These are phyloP conservation scores for Aspergillus incahuasiensis DNA, from an alignment of 495 filamentous ascomycete species.

Conservation along the genomic window DNA sequence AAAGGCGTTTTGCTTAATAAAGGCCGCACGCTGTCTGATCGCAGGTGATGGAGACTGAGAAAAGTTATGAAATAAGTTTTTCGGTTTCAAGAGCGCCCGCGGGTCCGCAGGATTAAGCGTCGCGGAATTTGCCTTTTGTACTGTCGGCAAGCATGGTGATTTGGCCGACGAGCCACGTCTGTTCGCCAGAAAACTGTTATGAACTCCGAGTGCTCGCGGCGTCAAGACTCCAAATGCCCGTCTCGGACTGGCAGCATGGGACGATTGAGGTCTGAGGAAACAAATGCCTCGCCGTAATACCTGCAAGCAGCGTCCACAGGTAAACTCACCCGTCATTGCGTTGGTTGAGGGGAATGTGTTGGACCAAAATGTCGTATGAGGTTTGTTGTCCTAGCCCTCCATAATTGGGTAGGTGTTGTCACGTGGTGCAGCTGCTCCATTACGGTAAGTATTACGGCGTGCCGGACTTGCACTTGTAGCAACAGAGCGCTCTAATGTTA, in stretches of 20 bases:
- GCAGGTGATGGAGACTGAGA: constrained; percentile 79
- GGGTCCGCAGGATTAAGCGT: constrained; percentile 22
- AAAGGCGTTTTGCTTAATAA: constrained; percentile 83
- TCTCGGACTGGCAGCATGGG: constrained; percentile 21
- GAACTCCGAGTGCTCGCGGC: constrained; percentile 29
- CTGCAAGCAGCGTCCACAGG: constrained; percentile 41
- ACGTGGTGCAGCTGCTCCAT: no score
- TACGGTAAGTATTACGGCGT: constrained; percentile 22
- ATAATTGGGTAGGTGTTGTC: no score
- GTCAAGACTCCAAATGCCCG: constrained; percentile 23
- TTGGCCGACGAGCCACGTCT: constrained; percentile 11
- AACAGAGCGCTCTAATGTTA: background rate
- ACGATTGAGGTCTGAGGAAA: constrained; percentile 20
- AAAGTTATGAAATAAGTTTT: constrained; percentile 92
- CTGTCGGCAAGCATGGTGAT: constrained; percentile 3
- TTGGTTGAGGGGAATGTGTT: background rate
- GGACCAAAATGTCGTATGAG: no score
- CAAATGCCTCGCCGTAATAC: constrained; percentile 29
- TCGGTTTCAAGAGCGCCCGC: constrained; percentile 57
- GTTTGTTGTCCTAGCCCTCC: no score
- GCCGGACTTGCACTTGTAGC: constrained; percentile 13
- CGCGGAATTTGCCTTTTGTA: constrained; percentile 27
- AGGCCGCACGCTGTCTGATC: constrained; percentile 79
- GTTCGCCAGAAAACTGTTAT: constrained; percentile 13
- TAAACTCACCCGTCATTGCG: constrained; percentile 40